Evolutionary conservation across 768 basidiomycete genomes (phyloP).

Genomic region (Suillus lakei): DNA sequence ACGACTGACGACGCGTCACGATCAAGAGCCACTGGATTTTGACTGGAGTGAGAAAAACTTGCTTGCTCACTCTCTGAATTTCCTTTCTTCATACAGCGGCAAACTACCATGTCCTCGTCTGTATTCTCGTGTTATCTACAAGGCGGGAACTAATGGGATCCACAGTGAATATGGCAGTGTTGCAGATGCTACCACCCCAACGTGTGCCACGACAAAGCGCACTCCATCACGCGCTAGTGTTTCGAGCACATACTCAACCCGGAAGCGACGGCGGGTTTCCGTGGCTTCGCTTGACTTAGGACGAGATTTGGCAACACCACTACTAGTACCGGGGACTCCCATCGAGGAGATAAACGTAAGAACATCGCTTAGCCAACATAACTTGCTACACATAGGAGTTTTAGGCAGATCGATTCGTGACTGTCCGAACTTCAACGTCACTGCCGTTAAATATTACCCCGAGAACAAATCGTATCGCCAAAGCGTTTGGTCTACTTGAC

Average conservation of each 20-base stretch:
- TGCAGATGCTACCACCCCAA: constrained; percentile 31
- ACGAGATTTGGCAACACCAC: constrained; percentile 33
- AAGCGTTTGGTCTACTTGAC: constrained; percentile 61
- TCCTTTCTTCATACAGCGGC: too few species aligned
- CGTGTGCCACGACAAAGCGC: constrained; percentile 39
- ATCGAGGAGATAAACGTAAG: constrained; percentile 36
- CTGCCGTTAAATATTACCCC: constrained; percentile 67
- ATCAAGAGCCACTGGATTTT: background rate
- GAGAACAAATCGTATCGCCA: constrained; percentile 68
- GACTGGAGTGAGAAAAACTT: background rate
- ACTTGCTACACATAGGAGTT: background rate
- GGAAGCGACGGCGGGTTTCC: constrained; percentile 49
- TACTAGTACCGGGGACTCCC: constrained; percentile 17
- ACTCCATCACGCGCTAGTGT: constrained; percentile 42
- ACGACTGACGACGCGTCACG: constrained; percentile 1
- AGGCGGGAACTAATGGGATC: background rate
- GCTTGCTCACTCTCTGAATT: too few species aligned
- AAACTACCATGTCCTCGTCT: constrained; percentile 33
- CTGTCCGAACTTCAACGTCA: constrained; percentile 51
- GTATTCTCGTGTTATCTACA: constrained; percentile 18
- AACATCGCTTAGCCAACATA: constrained; percentile 5
- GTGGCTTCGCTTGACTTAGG: constrained; percentile 42
- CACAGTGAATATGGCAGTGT: constrained; percentile 21
- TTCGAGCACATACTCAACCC: constrained; percentile 43
- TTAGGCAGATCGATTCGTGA: constrained; percentile 67